These are phyloP conservation scores for Hibiscus tridactylites DNA, from an alignment of 345 rosid species.

Conservation along the genomic window DNA sequence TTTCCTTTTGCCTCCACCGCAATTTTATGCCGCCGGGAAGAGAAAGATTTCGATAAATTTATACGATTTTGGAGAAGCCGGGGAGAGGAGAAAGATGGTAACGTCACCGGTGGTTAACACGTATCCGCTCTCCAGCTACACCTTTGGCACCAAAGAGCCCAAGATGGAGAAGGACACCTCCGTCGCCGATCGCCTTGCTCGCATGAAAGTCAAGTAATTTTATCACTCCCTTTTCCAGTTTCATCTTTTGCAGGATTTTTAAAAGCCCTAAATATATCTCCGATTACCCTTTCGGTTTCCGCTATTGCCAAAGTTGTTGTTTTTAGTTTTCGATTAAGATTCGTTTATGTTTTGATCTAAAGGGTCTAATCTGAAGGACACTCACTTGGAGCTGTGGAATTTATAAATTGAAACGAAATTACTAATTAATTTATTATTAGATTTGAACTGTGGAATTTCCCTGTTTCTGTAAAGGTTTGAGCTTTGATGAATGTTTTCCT, in stretches of 20 bases:
- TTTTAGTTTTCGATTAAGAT: neutral
- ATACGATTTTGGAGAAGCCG: too few species aligned
- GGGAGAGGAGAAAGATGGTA: constrained; percentile 37
- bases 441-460: neutral
- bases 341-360: neutral
- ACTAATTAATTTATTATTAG: neutral
- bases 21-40: neutral
- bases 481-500: neutral
- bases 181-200: constrained; percentile 95
- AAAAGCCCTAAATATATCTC: constrained; percentile 44
- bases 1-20: neutral
- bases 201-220: constrained; percentile 89
- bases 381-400: neutral
- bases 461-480: neutral
- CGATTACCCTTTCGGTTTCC: neutral
- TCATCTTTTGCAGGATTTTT: neutral
- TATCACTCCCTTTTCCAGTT: neutral
- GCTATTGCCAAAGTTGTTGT: neutral
- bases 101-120: constrained; percentile 79
- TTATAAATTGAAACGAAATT: neutral
- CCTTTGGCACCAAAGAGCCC: constrained; percentile 92
- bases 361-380: neutral
- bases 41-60: neutral
- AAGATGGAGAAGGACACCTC: constrained; percentile 96
- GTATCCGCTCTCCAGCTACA: constrained; percentile 88